Base-by-base conservation (phyloP, 176 grass and related monocot species). In the Avena sativa region DNA sequence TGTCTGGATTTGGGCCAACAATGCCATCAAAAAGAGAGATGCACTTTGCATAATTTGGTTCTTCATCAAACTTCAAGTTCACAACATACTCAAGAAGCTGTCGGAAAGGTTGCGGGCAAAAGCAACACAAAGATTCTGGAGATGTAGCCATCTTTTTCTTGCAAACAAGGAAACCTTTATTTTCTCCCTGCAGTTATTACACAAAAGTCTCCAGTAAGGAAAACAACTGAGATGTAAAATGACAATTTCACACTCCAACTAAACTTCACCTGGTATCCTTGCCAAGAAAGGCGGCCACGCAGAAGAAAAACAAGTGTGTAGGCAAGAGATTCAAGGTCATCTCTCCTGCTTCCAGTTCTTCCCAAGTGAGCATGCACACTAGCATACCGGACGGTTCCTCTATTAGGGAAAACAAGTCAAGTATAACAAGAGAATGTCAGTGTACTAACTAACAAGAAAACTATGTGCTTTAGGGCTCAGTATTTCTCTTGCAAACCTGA, bases 81-180 rank as follows among this genome's bases (percentile, higher is more conserved):
- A 98, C 93, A 15, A 98, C 91, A 83, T 98, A 93, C 64, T 98
- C 95, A 63, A 95, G 75, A 90, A 98, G 95, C 60, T 93, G 88
- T 55, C 81, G 91, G 76, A 98, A 98, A 43, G 95, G 89, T 84
- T 90, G 93, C 36, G 95, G 95, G 60, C 95, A 98, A 82, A 89
- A 95, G 83, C 80, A 95, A 87, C 95, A 98, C 30, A 98, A 81
- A 36, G 84, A 92, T 86, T 95, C 95, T 26, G 95, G 91, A 63
- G 95, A 98, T 21, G 95, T 95, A 17, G 87, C 91, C 95, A 98
- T 95, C 76, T 98, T 98, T 87, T 93, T 98, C 93, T 98, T 98
- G 83, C 93, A 98, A 46, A 98, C 95, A 85, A 93, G 91, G 78
- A 95, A 98, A 65, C 95, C 89, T 92, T 98, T 98, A 83, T 95